Conservation (phyloP, 768 basidiomycete genomes). For the Cyathus striatus region DNA sequence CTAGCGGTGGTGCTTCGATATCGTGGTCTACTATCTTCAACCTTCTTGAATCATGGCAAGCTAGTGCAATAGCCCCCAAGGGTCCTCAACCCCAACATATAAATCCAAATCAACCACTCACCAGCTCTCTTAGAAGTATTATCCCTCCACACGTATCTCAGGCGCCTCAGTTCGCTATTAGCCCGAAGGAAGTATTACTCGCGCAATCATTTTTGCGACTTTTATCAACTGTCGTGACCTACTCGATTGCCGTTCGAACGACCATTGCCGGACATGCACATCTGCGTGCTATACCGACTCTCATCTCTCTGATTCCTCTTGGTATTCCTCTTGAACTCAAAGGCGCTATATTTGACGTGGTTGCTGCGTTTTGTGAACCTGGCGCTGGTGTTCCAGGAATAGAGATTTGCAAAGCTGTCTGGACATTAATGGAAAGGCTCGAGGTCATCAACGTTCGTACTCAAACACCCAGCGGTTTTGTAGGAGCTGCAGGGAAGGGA, state of each 20-base stretch:
- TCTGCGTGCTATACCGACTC: constrained; percentile 76
- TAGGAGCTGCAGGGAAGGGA: constrained; percentile 61
- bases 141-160: constrained; percentile 34
- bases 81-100: constrained; percentile 37
- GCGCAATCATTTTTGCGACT: constrained; percentile 80
- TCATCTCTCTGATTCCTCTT: constrained; percentile 74
- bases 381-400: constrained; percentile 70
- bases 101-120: constrained; percentile 19
- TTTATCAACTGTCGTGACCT: constrained; percentile 66
- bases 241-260: constrained; percentile 74
- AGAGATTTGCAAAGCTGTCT: constrained; percentile 78
- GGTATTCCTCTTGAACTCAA: constrained; percentile 89
- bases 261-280: constrained; percentile 73
- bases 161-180: constrained; percentile 43
- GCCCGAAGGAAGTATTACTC: constrained; percentile 70
- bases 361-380: constrained; percentile 79
- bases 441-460: constrained; percentile 78
- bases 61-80: constrained; percentile 43
- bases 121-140: constrained; percentile 25
- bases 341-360: constrained; percentile 74
- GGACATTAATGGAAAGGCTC: constrained; percentile 78
- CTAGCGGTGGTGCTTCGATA: constrained; percentile 49
- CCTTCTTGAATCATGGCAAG: constrained; percentile 70
- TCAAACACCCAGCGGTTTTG: constrained; percentile 28
- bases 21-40: constrained; percentile 79